Base-by-base conservation (phyloP, 345 rosid species). In the Populus pruinosa region DNA sequence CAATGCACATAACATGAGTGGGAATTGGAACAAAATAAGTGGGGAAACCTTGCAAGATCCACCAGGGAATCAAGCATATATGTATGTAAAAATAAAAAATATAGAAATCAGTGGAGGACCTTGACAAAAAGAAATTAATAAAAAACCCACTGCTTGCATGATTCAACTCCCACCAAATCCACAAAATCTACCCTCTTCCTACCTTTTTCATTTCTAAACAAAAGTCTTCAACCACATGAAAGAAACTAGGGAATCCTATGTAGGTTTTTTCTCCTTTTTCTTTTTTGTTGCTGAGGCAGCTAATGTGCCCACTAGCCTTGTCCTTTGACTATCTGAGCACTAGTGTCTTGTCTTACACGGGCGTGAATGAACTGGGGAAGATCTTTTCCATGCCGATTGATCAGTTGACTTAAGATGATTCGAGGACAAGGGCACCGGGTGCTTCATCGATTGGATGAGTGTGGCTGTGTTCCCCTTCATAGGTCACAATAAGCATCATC, bases 381-480 rank as follows among this genome's bases (percentile, higher is more conserved):
- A 49, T 21, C 50, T 68, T 39, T 9, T 3, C n/a, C 14, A 21
- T 63, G 69, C 75, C 82, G 71, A 71, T 29, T 47, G 79, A 73
- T 76, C 23, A 23, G 71, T 77, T 27, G 83, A 76, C 83, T 18
- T 78, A 87, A 6, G 91, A 91, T 70, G 93, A 89, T 70, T 92
- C 96, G 39, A 91, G 85, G 56, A 91, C 87, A 81, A 84, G 82
- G 2, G 82, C 76, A 3, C 78, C 76, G 8, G 89, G 80, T 6
- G 80, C 71, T n/a, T 88, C 91, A 12, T 75, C 53, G 36, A 63
- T 29, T 36, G 83, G n/a, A 6, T 36, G 82, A 25, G 85, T 44
- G 70, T 94, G 98, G 77, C 74, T 91, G 81, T 93, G 98, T 18
- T 91, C 97, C 49, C 93, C 97, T 81, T 94, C 98, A 79, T 94